phyloP scores from a whole-genome alignment of 805 yeast genomes.

The Cyberlindnera saturnus region DNA sequence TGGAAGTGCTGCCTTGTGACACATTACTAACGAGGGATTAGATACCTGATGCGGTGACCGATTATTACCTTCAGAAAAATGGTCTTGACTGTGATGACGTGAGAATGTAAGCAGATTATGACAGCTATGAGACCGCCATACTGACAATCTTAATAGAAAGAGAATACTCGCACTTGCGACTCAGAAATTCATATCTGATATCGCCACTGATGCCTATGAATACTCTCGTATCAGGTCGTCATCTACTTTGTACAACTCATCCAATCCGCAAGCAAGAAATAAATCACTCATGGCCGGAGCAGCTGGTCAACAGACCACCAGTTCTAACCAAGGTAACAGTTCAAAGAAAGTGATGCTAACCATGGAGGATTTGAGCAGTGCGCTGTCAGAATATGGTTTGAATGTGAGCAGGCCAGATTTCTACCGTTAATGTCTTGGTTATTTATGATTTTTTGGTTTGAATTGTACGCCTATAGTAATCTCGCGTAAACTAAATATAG shows the following conservation, averaged over 20 bases:
- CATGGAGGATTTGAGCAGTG: constrained; percentile 89
- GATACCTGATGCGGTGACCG: constrained; percentile 95
- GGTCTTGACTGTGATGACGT: constrained; percentile 80
- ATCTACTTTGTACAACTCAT: constrained; percentile 76
- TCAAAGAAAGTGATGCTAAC: constrained; percentile 82
- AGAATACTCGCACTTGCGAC: constrained; percentile 90
- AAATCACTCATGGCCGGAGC: constrained; percentile 69
- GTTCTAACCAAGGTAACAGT: constrained; percentile 33
- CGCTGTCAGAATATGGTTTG: constrained; percentile 87
- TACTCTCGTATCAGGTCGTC: constrained; percentile 89
- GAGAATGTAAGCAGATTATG: constrained; percentile 36
- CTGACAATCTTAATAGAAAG: constrained; percentile 7
- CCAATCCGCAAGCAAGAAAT: constrained; percentile 82
- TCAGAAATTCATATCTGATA: constrained; percentile 88
- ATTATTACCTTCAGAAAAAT: constrained; percentile 78
- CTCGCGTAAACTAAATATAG: not conserved
- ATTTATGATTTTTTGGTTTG: not conserved
- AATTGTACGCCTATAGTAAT: not conserved
- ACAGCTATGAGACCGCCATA: not conserved
- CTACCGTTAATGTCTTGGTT: constrained; percentile 51
- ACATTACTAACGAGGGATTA: constrained; percentile 1
- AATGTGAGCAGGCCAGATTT: constrained; percentile 90
- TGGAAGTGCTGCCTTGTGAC: not conserved
- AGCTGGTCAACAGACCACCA: constrained; percentile 31
- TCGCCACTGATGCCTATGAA: constrained; percentile 95